Evolutionary conservation across 352 stramenopile species (phyloP).

Genomic region (Achlya hypogyna): DNA sequence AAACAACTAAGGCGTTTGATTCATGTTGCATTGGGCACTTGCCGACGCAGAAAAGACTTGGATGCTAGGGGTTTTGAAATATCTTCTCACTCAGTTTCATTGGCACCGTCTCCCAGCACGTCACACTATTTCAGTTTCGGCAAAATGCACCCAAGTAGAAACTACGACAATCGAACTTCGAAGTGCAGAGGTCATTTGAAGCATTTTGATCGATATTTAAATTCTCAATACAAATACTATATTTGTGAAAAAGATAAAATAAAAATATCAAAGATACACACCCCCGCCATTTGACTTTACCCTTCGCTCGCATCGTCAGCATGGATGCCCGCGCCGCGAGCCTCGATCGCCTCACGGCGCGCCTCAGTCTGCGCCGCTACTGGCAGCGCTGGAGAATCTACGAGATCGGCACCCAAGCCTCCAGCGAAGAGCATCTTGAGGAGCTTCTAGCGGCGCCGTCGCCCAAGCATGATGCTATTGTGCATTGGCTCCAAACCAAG

Average conservation of each 20-base stretch:
- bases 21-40: no score
- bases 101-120: neutral
- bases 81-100: no score
- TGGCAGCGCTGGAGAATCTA: constrained; percentile 15
- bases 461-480: neutral
- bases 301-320: neutral
- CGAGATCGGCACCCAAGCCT: neutral
- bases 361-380: neutral
- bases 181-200: neutral
- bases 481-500: constrained; percentile 1
- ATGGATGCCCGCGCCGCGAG: neutral
- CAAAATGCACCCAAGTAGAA: neutral
- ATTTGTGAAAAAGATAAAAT: no score
- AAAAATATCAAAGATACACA: no score
- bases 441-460: neutral
- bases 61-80: no score
- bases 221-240: neutral
- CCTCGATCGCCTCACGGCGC: no score
- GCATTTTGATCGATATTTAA: neutral
- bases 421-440: constrained; percentile 1
- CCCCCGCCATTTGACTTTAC: neutral
- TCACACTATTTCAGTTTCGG: neutral
- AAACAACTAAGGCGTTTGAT: no score
- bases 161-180: neutral
- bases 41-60: no score